Evolutionary conservation across 768 basidiomycete genomes (phyloP).

Genomic region (Pholiota microspora): DNA sequence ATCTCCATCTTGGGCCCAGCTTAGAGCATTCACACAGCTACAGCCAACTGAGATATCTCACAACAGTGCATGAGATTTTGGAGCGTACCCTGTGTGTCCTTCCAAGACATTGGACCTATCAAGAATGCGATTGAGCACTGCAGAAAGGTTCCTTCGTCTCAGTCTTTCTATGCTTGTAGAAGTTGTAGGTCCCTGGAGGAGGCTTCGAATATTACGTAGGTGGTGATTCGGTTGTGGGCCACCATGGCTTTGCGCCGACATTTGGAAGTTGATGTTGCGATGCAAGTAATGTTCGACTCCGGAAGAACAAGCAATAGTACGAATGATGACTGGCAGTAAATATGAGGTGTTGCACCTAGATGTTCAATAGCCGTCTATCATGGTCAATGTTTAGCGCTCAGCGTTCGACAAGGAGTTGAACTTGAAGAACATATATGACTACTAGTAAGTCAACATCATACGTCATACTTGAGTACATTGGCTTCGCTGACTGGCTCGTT

Average conservation of each 20-base stretch:
- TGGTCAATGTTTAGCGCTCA: too few species aligned
- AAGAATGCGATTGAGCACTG: slow-evolving; percentile 27
- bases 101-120: slow-evolving; percentile 80
- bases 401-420: too few species aligned
- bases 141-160: slow-evolving; percentile 25
- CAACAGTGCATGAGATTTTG: background rate
- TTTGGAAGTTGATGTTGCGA: background rate
- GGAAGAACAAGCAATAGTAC: too few species aligned
- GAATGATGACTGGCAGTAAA: too few species aligned
- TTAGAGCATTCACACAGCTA: slow-evolving; percentile 77
- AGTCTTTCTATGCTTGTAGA: slow-evolving; percentile 23
- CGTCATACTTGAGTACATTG: too few species aligned
- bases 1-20: slow-evolving; percentile 70
- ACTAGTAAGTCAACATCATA: too few species aligned
- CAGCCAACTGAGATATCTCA: background rate
- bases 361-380: too few species aligned
- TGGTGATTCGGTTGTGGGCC: background rate
- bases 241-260: background rate
- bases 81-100: slow-evolving; percentile 66
- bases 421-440: too few species aligned
- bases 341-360: too few species aligned
- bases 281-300: background rate
- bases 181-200: slow-evolving; percentile 16
- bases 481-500: too few species aligned
- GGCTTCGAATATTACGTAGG: background rate